These are phyloP conservation scores for Macrophomina pseudophaseolina DNA, from an alignment of 2,329 filamentous ascomycete genomes.

Conservation along the genomic window DNA sequence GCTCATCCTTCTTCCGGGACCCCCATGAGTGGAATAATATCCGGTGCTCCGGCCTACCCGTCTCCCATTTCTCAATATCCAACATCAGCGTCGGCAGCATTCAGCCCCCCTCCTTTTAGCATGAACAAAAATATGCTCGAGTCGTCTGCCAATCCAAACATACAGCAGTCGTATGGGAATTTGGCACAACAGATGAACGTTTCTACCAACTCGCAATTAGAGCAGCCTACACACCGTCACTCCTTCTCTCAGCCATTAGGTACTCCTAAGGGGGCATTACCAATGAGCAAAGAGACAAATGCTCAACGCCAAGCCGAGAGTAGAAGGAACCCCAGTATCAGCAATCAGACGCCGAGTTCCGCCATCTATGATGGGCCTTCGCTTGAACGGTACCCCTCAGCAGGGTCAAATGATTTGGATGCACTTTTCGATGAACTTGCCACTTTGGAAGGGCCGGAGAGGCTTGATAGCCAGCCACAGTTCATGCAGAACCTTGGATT, in stretches of 20 bases:
- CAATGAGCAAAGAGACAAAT: slow-evolving; percentile 9
- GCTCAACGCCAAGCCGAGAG: background rate
- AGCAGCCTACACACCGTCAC: background rate
- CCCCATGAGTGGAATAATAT: slow-evolving; percentile 3
- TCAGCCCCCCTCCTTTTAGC: slow-evolving; percentile 13
- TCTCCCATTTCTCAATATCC: slow-evolving; percentile 24
- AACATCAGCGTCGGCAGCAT: slow-evolving; percentile 4
- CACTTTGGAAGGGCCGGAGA: slow-evolving; percentile 59
- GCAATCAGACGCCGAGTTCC: slow-evolving; percentile 24
- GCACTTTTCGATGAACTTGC: slow-evolving; percentile 64
- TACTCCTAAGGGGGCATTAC: slow-evolving; percentile 11
- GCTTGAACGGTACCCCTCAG: slow-evolving; percentile 38
- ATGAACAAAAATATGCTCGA: slow-evolving; percentile 3
- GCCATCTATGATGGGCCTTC: slow-evolving; percentile 34
- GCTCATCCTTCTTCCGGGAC: background rate
- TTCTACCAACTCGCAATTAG: background rate
- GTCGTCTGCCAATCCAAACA: background rate
- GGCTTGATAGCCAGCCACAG: slow-evolving; percentile 62
- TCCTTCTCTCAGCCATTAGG: background rate
- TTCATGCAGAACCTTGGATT: slow-evolving; percentile 73
- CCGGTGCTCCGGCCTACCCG: background rate
- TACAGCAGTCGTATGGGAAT: background rate
- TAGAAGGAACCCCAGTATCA: slow-evolving; percentile 13
- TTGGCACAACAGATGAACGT: background rate
- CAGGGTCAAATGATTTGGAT: slow-evolving; percentile 51